phyloP scores from a whole-genome alignment of 495 filamentous ascomycete species.

The Monascus purpureus region DNA sequence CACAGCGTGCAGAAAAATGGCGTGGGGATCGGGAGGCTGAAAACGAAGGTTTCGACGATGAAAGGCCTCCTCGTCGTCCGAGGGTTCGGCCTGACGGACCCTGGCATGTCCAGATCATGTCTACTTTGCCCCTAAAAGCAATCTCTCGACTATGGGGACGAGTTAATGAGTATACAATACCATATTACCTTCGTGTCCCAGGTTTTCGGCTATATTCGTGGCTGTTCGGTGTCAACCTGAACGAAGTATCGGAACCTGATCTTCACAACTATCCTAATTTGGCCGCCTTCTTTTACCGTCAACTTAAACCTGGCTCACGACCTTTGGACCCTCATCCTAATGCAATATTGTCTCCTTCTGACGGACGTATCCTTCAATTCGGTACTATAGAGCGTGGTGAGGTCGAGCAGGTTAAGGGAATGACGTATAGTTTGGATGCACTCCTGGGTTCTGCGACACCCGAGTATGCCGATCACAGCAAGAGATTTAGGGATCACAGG shows the following conservation, averaged over 20 bases:
- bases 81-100: slow-evolving; percentile 74
- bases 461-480: slow-evolving; percentile 23
- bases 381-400: slow-evolving; percentile 82
- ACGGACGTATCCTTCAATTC: slow-evolving; percentile 84
- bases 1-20: slow-evolving; percentile 40
- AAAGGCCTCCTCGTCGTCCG: slow-evolving; percentile 47
- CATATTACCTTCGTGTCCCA: slow-evolving; percentile 77
- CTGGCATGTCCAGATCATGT: slow-evolving; percentile 96
- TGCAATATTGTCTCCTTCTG: slow-evolving; percentile 72
- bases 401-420: slow-evolving; percentile 98
- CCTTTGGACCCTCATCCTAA: slow-evolving; percentile 69
- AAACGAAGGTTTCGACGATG: slow-evolving; percentile 30
- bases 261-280: slow-evolving; percentile 84
- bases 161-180: slow-evolving; percentile 88
- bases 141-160: slow-evolving; percentile 85
- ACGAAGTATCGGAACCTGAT: slow-evolving; percentile 76
- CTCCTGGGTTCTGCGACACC: slow-evolving; percentile 57
- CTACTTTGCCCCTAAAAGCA: slow-evolving; percentile 86
- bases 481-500: slow-evolving; percentile 21
- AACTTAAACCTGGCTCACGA: slow-evolving; percentile 77
- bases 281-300: slow-evolving; percentile 93
- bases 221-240: slow-evolving; percentile 86
- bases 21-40: slow-evolving; percentile 32
- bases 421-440: slow-evolving; percentile 92
- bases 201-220: slow-evolving; percentile 93